These are phyloP conservation scores for Halophytophthora batemanensis DNA, from an alignment of 352 stramenopile species.

Conservation along the genomic window DNA sequence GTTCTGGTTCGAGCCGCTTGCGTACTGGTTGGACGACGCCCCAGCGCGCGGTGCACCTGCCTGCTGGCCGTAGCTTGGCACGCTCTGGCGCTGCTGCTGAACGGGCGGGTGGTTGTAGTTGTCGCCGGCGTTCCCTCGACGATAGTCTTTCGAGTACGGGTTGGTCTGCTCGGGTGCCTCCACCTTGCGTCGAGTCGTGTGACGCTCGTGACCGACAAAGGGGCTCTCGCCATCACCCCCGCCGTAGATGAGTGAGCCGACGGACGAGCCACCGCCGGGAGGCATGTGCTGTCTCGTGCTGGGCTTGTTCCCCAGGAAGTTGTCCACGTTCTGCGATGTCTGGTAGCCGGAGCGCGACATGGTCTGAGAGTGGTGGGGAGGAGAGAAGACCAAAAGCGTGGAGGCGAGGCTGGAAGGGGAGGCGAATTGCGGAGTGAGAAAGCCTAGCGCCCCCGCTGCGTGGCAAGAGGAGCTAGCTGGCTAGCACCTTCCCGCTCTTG, in stretches of 20 bases:
- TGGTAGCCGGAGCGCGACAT: conserved; percentile 62
- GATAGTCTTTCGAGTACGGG: conserved; percentile 42
- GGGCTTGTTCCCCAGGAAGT: conserved; percentile 72
- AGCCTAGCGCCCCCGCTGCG: conserved; percentile 1
- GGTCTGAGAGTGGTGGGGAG: conserved; percentile 6
- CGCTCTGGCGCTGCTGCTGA: conserved; percentile 24
- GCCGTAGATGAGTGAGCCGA: conserved; percentile 76
- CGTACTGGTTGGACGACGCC: conserved; percentile 76
- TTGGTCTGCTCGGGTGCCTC: conserved; percentile 50
- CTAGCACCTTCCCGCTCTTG: not conserved
- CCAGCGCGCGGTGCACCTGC: not conserved
- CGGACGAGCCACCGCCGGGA: conserved; percentile 63
- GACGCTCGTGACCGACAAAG: conserved; percentile 51
- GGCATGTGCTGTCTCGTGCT: conserved; percentile 72
- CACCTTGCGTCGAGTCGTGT: conserved; percentile 37
- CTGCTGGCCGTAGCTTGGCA: not conserved
- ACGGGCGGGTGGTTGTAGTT: conserved; percentile 15
- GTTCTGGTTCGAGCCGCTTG: conserved; percentile 84
- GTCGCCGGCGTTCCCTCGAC: conserved; percentile 18
- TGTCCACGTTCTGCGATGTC: conserved; percentile 77
- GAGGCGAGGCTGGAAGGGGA: conserved; percentile 1
- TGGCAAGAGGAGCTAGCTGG: too few relatives aligned
- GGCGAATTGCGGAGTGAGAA: conserved; percentile 31
- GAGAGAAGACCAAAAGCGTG: conserved; percentile 6
- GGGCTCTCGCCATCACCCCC: conserved; percentile 46